Conservation (phyloP, 169 alveolate genomes). For the Plasmodium inui region DNA sequence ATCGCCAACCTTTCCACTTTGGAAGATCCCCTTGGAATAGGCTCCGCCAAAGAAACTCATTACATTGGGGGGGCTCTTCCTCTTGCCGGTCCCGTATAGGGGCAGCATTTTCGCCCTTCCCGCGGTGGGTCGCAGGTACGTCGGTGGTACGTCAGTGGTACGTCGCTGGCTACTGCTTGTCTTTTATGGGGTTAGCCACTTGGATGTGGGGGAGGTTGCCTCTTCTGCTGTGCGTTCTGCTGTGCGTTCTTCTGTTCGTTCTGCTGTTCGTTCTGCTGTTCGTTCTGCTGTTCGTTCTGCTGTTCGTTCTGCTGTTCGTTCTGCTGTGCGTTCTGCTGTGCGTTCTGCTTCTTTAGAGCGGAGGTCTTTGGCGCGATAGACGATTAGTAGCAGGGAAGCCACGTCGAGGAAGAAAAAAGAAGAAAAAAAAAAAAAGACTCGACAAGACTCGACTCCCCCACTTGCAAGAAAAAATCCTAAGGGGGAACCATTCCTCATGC, state of each 20-base stretch:
- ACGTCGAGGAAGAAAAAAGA: neutral
- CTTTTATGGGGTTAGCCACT: neutral
- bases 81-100: constrained; percentile 5
- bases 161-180: neutral
- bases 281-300: too few species aligned
- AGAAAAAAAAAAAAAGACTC: neutral
- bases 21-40: neutral
- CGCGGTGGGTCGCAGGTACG: neutral
- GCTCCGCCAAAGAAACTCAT: neutral
- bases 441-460: neutral
- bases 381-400: neutral
- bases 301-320: too few species aligned
- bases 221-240: neutral
- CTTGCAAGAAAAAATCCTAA: neutral
- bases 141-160: too few species aligned
- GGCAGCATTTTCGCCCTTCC: constrained; percentile 28
- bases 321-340: neutral
- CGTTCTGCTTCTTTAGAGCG: neutral
- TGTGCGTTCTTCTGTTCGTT: too few species aligned
- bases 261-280: too few species aligned
- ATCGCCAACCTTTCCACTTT: neutral
- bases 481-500: neutral
- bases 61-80: neutral
- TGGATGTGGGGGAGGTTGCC: neutral
- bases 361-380: neutral